Evolutionary conservation across 345 rosid species (phyloP), one percentile per base, ranked within the genome.

Genomic region (Citrus reticulata): DNA sequence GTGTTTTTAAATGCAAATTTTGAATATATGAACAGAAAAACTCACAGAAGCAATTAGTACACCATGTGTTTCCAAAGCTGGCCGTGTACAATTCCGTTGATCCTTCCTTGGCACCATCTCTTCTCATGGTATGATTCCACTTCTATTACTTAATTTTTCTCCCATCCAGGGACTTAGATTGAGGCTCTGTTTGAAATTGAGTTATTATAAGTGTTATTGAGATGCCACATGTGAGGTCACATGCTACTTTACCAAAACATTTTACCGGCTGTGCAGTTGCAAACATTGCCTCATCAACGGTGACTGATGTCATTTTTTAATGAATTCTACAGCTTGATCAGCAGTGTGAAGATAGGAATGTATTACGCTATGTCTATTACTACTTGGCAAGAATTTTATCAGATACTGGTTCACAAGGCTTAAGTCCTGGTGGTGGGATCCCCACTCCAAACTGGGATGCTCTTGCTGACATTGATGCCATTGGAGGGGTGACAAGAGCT

Each of bases 401-500:
- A 2, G 99, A 94, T 78, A 87, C 91, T 70, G 97, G 98, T 77
- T 77, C 91, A 20, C 92, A 92, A 83, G 97, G 97, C 73, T 81
- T 92, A 81, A 96, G 88, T 87, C 89, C 97, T 40, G 99, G 98
- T 63, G 99, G 99, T 81, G 99, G 99, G 62, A 94, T 97, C 63
- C 99, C 99, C 34, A 97, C 99, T 72, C 99, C 99, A 59, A 97
- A 97, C 79, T 97, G 99, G 99, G 99, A 97, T 88, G 99, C 99
- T 63, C 85, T 94, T 49, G 99, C 99, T 81, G 98, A 94, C 82
- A 93, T 97, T 74, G 99, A 94, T 90, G 93, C 97, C 69, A 89
- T 84, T 86, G 99, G 99, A 73, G 98, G 99, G 80, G 98, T 97
- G 66, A 97, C 99, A 2, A 89, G 99, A 83, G 99, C 99, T 74